These are phyloP conservation scores for Talaromyces wortmannii DNA, from an alignment of 495 filamentous ascomycete genomes.

Conservation along the genomic window DNA sequence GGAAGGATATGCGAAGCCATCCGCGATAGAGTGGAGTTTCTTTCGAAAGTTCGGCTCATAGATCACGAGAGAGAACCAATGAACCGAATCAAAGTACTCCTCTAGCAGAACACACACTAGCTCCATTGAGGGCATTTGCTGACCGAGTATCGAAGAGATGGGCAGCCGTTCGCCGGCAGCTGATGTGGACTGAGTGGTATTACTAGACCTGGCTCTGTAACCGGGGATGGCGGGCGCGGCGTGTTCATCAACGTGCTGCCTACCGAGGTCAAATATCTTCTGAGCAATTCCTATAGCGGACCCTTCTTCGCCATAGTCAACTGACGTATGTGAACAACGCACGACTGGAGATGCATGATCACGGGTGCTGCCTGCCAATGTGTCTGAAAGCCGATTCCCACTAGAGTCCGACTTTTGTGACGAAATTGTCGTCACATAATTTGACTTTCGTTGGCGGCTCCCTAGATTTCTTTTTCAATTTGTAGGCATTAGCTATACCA, in stretches of 20 bases:
- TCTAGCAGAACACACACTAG: conserved; percentile 15
- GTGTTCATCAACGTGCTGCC: conserved; percentile 15
- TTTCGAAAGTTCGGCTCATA: conserved; percentile 23
- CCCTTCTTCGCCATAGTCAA: conserved; percentile 16
- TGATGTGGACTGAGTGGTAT: background rate
- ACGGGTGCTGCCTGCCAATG: background rate
- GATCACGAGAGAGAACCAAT: conserved; percentile 27
- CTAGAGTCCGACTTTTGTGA: background rate
- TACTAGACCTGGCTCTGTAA: conserved; percentile 9
- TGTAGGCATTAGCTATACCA: background rate
- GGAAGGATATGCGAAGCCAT: conserved; percentile 16
- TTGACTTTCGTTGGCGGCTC: background rate
- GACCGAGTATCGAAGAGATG: conserved; percentile 14
- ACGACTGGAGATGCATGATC: background rate
- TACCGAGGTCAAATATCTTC: conserved; percentile 16
- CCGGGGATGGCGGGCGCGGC: conserved; percentile 26
- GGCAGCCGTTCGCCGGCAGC: conserved; percentile 6
- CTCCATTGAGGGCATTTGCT: conserved; percentile 13
- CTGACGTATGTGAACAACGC: background rate
- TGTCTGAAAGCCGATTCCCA: conserved; percentile 2
- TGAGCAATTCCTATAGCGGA: conserved; percentile 19
- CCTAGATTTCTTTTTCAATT: background rate
- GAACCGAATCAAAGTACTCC: conserved; percentile 24
- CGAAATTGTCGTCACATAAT: background rate
- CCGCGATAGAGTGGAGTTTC: conserved; percentile 14